Percentiles rank a stretch among this genome's conserved stretches.
Conservation (phyloP, 345 rosid species). For the Bruguiera gymnorhiza region DNA sequence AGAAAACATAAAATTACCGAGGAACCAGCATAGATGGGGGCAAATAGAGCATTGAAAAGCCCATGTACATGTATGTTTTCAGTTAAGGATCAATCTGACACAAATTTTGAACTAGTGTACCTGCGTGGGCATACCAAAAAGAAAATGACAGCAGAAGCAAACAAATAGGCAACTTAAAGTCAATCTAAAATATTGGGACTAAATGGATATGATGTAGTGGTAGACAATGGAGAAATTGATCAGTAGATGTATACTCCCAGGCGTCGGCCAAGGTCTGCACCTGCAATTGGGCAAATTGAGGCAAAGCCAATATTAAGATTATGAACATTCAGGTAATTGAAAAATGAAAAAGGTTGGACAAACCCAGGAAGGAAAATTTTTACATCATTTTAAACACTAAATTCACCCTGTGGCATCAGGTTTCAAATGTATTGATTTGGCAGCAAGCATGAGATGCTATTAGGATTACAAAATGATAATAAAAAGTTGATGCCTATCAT, state of each 20-base stretch:
- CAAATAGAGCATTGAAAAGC: slow-evolving; percentile 81
- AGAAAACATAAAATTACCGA: slow-evolving; percentile 42
- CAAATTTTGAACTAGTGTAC: slow-evolving; percentile 7
- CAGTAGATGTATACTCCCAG: slow-evolving; percentile 84
- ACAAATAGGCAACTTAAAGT: slow-evolving; percentile 5
- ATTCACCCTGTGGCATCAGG: neutral
- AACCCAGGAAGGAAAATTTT: slow-evolving; percentile 2
- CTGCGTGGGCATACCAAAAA: slow-evolving; percentile 3
- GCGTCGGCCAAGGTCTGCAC: slow-evolving; percentile 78
- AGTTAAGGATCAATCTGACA: slow-evolving; percentile 46
- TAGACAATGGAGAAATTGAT: slow-evolving; percentile 85
- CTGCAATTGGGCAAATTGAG: slow-evolving; percentile 41
- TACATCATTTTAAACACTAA: neutral
- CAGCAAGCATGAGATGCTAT: neutral
- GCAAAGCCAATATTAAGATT: slow-evolving; percentile 12
- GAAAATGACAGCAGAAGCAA: slow-evolving; percentile 14
- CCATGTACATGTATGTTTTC: slow-evolving; percentile 75
- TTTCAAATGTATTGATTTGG: neutral
- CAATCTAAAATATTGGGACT: slow-evolving; percentile 3
- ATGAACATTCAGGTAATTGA: neutral
- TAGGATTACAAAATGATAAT: neutral
- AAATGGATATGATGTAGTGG: slow-evolving; percentile 90
- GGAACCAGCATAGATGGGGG: slow-evolving; percentile 82
- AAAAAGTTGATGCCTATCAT: neutral
- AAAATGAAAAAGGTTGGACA: neutral